Evolutionary conservation across 371 early-diverging fungal species (phyloP).

Genomic region (Vairimorpha necatrix): DNA sequence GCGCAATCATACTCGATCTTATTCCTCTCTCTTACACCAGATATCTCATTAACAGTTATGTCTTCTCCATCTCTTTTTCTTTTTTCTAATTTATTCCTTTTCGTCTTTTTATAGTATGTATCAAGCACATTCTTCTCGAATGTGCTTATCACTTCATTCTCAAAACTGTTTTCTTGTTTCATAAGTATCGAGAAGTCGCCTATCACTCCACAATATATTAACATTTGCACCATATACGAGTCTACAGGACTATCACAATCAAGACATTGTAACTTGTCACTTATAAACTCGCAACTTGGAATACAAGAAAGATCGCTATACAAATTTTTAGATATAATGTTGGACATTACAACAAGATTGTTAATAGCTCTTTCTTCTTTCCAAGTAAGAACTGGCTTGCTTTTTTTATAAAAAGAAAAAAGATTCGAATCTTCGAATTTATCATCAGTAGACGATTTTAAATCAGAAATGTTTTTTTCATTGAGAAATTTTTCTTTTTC

Average conservation of each 20-base stretch:
- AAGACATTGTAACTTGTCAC: not conserved
- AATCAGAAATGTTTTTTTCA: too few species aligned
- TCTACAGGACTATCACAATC: not conserved
- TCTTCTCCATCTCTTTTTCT: not conserved
- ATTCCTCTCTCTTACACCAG: conserved; percentile 30
- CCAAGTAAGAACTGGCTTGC: too few species aligned
- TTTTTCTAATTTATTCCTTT: not conserved
- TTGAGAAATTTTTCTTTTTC: too few species aligned
- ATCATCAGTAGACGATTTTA: too few species aligned
- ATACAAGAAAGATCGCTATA: not conserved
- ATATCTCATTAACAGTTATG: not conserved
- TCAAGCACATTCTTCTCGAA: not conserved
- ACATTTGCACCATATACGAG: not conserved
- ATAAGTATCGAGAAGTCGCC: not conserved
- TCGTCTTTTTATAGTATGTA: not conserved
- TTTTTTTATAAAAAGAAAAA: too few species aligned
- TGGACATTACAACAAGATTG: not conserved
- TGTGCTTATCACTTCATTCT: not conserved
- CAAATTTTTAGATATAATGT: not conserved
- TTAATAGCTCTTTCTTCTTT: not conserved
- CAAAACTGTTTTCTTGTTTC: not conserved
- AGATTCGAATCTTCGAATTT: too few species aligned
- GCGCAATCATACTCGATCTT: conserved; percentile 57
- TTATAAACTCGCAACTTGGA: not conserved
- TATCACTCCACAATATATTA: not conserved